phyloP scores from a whole-genome alignment of 2,329 filamentous ascomycete genomes.

The Pseudogymnoascus verrucosus region DNA sequence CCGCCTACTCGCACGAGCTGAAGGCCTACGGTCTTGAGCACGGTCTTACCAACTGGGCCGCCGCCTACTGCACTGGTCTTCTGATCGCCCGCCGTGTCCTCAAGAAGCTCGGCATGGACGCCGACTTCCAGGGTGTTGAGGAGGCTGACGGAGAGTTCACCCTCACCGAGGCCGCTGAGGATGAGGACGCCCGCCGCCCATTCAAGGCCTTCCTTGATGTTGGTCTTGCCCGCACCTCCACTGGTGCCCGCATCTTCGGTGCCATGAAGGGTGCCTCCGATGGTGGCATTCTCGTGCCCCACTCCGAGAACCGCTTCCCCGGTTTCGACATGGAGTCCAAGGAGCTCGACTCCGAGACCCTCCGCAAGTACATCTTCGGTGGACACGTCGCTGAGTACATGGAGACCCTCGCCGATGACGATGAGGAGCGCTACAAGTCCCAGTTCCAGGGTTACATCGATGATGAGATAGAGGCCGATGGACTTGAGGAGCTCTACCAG shows the following conservation, averaged over 20 bases:
- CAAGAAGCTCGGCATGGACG: conserved; percentile 92
- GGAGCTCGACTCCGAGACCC: conserved; percentile 93
- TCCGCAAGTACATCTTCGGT: conserved; percentile 98
- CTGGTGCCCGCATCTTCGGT: conserved; percentile 96
- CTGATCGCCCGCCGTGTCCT: conserved; percentile 94
- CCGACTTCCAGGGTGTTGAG: conserved; percentile 91
- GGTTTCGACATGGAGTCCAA: conserved; percentile 95
- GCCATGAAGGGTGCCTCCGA: conserved; percentile 99
- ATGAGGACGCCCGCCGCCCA: conserved; percentile 83
- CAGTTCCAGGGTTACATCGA: conserved; percentile 99
- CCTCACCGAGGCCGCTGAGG: conserved; percentile 83
- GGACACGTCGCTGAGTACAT: conserved; percentile 99
- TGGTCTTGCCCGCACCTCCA: conserved; percentile 93
- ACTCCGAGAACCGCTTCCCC: conserved; percentile 99
- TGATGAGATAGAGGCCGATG: conserved; percentile 91
- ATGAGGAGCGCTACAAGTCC: conserved; percentile 98
- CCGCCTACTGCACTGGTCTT: conserved; percentile 93
- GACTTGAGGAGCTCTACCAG: conserved; percentile 90
- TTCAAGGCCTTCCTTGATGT: conserved; percentile 99
- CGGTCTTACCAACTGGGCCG: conserved; percentile 99
- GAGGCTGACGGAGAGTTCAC: conserved; percentile 94
- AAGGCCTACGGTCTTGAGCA: conserved; percentile 95
- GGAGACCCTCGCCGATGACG: conserved; percentile 98
- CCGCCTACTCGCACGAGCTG: conserved; percentile 96
- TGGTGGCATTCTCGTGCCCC: conserved; percentile 91